Percentiles rank a stretch among this genome's conserved stretches.
Evolutionary conservation across 2,329 filamentous ascomycete species (phyloP).

Genomic region (Calonectria hawksworthii): DNA sequence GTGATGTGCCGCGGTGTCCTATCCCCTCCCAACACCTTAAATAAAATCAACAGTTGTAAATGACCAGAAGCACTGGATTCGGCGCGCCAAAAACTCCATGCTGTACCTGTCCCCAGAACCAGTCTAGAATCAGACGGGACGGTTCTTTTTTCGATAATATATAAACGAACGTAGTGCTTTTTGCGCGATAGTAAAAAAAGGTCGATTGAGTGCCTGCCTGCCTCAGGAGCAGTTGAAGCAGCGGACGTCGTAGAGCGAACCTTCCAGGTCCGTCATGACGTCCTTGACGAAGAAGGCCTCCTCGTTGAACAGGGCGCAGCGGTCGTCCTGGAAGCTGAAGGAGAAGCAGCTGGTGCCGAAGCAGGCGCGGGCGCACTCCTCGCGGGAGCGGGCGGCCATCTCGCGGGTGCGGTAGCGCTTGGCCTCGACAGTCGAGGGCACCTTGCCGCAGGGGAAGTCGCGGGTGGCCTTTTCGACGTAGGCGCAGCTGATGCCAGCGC

Average conservation of each 20-base stretch:
- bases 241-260: conserved; percentile 8
- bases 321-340: background rate
- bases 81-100: conserved; percentile 5
- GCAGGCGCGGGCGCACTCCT: conserved; percentile 6
- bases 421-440: background rate
- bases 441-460: conserved; percentile 7
- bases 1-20: background rate
- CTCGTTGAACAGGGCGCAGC: conserved; percentile 6
- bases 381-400: background rate
- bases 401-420: background rate
- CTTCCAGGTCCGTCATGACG: background rate
- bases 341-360: background rate
- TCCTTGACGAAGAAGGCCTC: conserved; percentile 6
- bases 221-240: conserved; percentile 11
- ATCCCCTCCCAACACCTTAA: background rate
- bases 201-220: too few relatives aligned
- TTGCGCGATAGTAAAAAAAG: too few relatives aligned
- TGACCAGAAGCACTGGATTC: background rate
- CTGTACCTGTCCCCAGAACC: background rate
- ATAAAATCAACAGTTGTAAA: background rate
- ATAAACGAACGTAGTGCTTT: background rate
- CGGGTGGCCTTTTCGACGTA: background rate
- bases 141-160: background rate
- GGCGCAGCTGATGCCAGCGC: background rate
- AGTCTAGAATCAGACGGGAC: background rate